Evolutionary conservation across 2,329 filamentous ascomycete species (phyloP).

Genomic region (Exophiala calicioides): DNA sequence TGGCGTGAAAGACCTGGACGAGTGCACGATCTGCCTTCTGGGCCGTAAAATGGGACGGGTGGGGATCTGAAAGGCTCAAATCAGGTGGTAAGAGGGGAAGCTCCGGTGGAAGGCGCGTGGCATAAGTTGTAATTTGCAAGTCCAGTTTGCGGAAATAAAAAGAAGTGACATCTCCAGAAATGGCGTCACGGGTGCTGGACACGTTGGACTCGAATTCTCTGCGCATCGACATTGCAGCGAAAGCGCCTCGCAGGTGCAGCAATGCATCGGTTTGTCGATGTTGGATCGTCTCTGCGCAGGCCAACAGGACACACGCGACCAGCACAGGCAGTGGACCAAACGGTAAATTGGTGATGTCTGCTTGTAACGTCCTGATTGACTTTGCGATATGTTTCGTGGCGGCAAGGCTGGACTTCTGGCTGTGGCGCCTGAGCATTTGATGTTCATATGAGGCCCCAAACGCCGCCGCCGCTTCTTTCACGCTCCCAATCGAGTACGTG

Average conservation of each 20-base stretch:
- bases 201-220: background rate
- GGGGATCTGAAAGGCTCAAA: background rate
- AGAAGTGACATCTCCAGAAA: background rate
- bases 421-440: slow-evolving; percentile 5
- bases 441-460: slow-evolving; percentile 18
- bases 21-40: background rate
- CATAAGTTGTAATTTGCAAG: slow-evolving; percentile 8
- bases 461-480: slow-evolving; percentile 11
- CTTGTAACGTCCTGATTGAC: slow-evolving; percentile 5
- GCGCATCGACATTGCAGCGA: background rate
- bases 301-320: slow-evolving; percentile 8
- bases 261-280: slow-evolving; percentile 7
- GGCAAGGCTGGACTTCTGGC: background rate
- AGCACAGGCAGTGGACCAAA: slow-evolving; percentile 9
- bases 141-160: slow-evolving; percentile 9
- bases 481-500: slow-evolving; percentile 1
- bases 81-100: background rate
- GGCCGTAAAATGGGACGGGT: background rate
- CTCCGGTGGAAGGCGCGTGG: background rate
- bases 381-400: background rate
- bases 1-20: slow-evolving; percentile 7
- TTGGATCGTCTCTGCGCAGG: slow-evolving; percentile 12
- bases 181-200: background rate
- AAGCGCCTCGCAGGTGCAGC: slow-evolving; percentile 14
- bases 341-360: slow-evolving; percentile 6